Percentiles rank a stretch among this genome's conserved stretches.
These are phyloP conservation scores for Citropsis articulata DNA, from an alignment of 345 rosid species.

Conservation along the genomic window DNA sequence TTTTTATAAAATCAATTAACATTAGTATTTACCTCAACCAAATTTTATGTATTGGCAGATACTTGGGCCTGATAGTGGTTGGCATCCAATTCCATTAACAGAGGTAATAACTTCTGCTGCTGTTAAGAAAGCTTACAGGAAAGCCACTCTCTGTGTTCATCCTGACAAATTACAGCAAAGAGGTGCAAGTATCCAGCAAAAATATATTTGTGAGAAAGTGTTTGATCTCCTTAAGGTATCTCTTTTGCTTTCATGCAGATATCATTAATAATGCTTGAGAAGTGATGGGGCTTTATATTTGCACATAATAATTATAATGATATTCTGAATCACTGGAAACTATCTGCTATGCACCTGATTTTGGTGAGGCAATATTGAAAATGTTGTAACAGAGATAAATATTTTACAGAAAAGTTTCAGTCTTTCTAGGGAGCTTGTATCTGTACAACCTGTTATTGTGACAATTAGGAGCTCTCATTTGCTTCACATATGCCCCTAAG, in stretches of 20 bases:
- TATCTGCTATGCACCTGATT: background rate
- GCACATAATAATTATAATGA: background rate
- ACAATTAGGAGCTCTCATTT: background rate
- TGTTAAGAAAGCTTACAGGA: conserved; percentile 92
- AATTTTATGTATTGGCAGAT: conserved; percentile 49
- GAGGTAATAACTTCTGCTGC: conserved; percentile 95
- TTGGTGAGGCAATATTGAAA: background rate
- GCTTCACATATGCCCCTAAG: background rate
- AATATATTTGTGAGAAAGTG: conserved; percentile 88
- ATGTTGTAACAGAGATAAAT: background rate
- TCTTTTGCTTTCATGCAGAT: no score
- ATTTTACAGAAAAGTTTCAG: background rate
- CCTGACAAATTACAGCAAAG: conserved; percentile 96
- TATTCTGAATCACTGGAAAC: background rate
- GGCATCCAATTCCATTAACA: conserved; percentile 94
- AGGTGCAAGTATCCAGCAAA: conserved; percentile 91
- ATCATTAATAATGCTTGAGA: background rate
- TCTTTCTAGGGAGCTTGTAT: background rate
- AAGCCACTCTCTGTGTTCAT: conserved; percentile 97
- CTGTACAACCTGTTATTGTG: background rate
- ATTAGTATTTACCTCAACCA: background rate
- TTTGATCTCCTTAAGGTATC: conserved; percentile 92
- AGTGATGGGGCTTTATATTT: background rate
- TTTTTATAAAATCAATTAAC: background rate
- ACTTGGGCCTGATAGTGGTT: conserved; percentile 82